These are phyloP conservation scores for Botrytis squamosa DNA, from an alignment of 2,329 filamentous ascomycete genomes.

Conservation along the genomic window DNA sequence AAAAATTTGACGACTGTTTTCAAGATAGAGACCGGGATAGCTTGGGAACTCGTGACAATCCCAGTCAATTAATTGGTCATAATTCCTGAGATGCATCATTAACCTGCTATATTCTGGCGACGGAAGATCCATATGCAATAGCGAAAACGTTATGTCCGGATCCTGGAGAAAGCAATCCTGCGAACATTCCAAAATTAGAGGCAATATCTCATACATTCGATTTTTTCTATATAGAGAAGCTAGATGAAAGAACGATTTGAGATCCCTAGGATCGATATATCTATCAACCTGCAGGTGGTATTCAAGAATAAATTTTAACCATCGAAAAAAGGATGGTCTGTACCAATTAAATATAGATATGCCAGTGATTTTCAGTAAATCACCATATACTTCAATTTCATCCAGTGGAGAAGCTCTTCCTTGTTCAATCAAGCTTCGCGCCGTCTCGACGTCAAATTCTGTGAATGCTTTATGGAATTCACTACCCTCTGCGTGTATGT, in stretches of 20 bases:
- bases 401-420: neutral
- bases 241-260: fast-evolving
- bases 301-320: neutral
- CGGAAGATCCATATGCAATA: neutral
- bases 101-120: fast-evolving
- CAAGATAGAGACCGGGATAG: neutral
- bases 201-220: no score
- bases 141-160: fast-evolving
- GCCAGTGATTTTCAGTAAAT: neutral
- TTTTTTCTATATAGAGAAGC: fast-evolving
- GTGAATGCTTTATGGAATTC: neutral
- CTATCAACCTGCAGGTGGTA: neutral
- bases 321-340: no score
- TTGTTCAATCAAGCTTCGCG: neutral
- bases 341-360: no score
- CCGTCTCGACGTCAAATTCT: neutral
- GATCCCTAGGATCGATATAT: fast-evolving
- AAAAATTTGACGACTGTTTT: neutral
- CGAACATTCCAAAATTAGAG: neutral
- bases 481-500: neutral
- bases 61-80: neutral
- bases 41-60: neutral
- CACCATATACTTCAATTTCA: neutral
- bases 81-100: fast-evolving
- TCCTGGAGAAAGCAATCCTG: neutral